Evolutionary conservation across 345 rosid genomes (phyloP), one percentile per base, ranked within the genome.

Genomic region (Hypericum perforatum): DNA sequence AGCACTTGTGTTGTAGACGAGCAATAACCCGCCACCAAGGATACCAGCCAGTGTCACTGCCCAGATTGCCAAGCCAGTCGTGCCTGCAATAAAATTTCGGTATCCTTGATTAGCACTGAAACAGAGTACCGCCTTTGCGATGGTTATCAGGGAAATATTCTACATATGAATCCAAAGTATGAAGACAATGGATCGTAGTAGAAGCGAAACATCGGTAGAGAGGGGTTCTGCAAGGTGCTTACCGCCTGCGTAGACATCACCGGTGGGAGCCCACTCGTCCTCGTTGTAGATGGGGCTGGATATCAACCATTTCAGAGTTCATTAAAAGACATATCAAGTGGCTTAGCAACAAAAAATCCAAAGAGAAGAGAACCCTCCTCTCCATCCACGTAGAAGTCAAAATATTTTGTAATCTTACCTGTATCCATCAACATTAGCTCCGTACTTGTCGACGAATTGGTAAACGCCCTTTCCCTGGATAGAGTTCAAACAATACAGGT

Each of bases 1-100:
- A 52, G 96, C 96, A 76, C 98, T 92, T n/a, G 96, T 88, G 82
- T 56, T 88, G 95, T 88, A 88, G 38, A 88, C 98, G 41, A 85
- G 94, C 63, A 83, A 95, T 29, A 85, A 96, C 36, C 95, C 95
- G 52, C 94, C 95, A 6, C 89, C 85, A 0, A 88, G 98, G 22
- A 92, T 32, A 0, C 91, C 96, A 32, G 70, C 58, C 7, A 92
- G 74, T 32, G 98, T 92, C 13, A 83, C 85, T 0, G 96, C 98
- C 96, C 98, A 92, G 45, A 92, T 92, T 7, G 82, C 83, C 76
- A 92, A 82, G 2, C 98, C 96, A 16, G 91, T 85, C 0, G 57
- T 1, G 2, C 94, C 94, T 79, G 77, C 59, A 60, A 47, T 5
- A 22, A 22, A 22, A 22, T 22, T 22, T 4, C 32, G 32, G 4